Evolutionary conservation across 768 basidiomycete species (phyloP), one percentile per base, ranked within the genome.

Genomic region (Psilocybe cubensis): DNA sequence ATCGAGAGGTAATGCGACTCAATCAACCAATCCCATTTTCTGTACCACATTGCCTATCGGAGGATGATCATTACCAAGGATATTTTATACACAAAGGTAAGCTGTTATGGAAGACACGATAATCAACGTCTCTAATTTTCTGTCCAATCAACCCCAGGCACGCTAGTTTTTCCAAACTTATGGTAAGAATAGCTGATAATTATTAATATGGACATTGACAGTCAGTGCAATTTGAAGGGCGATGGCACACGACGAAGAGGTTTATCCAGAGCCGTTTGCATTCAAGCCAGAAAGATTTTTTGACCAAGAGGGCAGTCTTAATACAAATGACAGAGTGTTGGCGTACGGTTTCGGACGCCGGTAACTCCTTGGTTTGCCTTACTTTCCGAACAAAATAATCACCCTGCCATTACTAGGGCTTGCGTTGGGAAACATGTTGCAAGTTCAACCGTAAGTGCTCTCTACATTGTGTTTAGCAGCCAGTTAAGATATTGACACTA

Each of bases 221-320:
- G n/a, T 38, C 35, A 38, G 12, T 11, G 8, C 6, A 1, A 40
- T 23, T 44, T 27, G 31, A 23, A 62, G 59, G 59, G 59, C 63
- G 0, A 61, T 66, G 53, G 56, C 52, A 25, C 68, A 63, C 54
- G 60, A 69, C 44, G 51, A 57, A 28, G 29, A 52, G 9, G 18
- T 59, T 11, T 69, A 62, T 33, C 52, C 59, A 5, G 61, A 68
- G 2, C 68, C 67, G 2, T 27, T 56, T 3, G 43, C 33, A 14
- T 69, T 69, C 56, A 61, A 59, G 2, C 68, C 68, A 17, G 65
- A 67, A 23, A 52, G 68, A 6, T 67, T 64, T 56, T 27, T 64
- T 25, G 29, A 41, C 27, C 9, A 18, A 5, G 18, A 44, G 8
- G 57, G 54, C 17, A 45, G 43, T 12, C 27, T 56, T 23, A 58